These are phyloP conservation scores for Fusarium sp. DNA, from an alignment of 2,329 filamentous ascomycete species.

Conservation along the genomic window DNA sequence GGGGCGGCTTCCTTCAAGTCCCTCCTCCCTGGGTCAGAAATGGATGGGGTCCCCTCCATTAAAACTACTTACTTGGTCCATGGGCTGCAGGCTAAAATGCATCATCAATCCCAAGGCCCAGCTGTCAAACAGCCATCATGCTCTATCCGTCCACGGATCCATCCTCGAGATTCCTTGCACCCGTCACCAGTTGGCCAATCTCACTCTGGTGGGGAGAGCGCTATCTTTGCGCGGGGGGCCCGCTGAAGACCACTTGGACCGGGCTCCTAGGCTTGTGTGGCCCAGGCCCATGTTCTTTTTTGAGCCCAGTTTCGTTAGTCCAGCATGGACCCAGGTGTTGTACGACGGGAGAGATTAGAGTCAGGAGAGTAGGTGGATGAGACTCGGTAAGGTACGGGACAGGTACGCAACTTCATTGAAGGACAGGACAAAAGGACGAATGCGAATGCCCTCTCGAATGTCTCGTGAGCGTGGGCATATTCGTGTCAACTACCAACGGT, in stretches of 20 bases:
- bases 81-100: constrained; percentile 3
- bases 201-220: constrained; percentile 17
- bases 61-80: neutral
- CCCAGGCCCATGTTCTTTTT: constrained; percentile 3
- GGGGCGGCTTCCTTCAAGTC: neutral
- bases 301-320: neutral
- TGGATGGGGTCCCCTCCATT: neutral
- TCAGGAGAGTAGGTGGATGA: neutral
- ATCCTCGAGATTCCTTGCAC: constrained; percentile 8
- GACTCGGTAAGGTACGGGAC: neutral
- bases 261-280: constrained; percentile 21
- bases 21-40: neutral
- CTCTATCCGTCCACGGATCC: neutral
- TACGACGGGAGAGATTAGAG: neutral
- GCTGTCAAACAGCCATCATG: constrained; percentile 32
- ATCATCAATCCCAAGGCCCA: constrained; percentile 22
- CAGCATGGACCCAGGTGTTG: neutral
- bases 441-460: neutral
- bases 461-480: neutral
- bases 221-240: constrained; percentile 23
- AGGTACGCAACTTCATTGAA: neutral
- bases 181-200: constrained; percentile 21
- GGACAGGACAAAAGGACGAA: neutral
- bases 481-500: neutral
- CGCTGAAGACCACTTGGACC: constrained; percentile 26